A percentile compares a stretch with the other conserved stretches of the same genome.
phyloP scores from a whole-genome alignment of 495 filamentous ascomycete genomes.

The Articulospora tetracladia region DNA sequence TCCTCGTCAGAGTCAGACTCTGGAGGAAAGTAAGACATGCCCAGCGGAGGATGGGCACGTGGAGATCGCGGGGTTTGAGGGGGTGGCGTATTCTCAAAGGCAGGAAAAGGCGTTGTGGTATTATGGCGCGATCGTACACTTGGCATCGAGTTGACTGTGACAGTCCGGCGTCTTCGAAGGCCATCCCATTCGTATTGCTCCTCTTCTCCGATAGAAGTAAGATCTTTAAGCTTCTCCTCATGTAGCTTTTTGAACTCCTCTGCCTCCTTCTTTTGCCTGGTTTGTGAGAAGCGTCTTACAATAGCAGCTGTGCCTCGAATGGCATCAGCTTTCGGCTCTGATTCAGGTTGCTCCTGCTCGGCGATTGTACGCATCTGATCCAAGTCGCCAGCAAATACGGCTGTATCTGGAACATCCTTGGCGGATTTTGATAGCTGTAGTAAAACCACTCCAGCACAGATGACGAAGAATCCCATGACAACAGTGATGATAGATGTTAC shows the following conservation, averaged over 20 bases:
- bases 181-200: conserved; percentile 92
- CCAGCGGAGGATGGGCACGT: conserved; percentile 59
- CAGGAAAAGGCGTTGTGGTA: conserved; percentile 21
- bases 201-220: conserved; percentile 72
- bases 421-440: conserved; percentile 96
- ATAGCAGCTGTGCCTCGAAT: conserved; percentile 92
- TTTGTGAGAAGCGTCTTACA: conserved; percentile 73
- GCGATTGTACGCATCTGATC: conserved; percentile 94
- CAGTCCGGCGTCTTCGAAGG: conserved; percentile 74
- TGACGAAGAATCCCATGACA: conserved; percentile 89
- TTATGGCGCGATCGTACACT: conserved; percentile 15
- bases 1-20: conserved; percentile 55
- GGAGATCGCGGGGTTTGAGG: conserved; percentile 31
- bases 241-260: conserved; percentile 77
- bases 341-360: conserved; percentile 90
- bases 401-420: conserved; percentile 93
- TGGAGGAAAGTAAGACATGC: conserved; percentile 82
- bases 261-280: conserved; percentile 72
- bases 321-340: conserved; percentile 92
- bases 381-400: conserved; percentile 88
- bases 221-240: conserved; percentile 70
- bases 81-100: conserved; percentile 27
- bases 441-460: conserved; percentile 93
- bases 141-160: conserved; percentile 44
- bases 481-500: conserved; percentile 79